phyloP scores from a whole-genome alignment of 169 alveolate genomes.

The Plasmodium inui region DNA sequence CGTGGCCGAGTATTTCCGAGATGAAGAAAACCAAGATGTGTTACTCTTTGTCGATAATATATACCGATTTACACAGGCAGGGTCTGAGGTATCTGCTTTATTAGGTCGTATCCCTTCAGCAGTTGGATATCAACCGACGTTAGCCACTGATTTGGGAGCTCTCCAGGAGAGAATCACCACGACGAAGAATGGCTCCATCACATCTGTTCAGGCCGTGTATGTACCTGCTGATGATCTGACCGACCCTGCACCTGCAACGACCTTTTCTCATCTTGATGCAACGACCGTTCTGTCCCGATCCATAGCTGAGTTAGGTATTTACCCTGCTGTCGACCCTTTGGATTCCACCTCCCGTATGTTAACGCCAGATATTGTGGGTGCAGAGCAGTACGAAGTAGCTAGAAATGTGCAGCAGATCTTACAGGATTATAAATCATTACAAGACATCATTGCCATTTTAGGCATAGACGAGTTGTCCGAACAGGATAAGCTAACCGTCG shows the following conservation, averaged over 20 bases:
- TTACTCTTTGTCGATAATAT: constrained; percentile 96
- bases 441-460: constrained; percentile 96
- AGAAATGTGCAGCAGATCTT: constrained; percentile 95
- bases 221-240: constrained; percentile 99
- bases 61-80: constrained; percentile 97
- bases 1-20: constrained; percentile 99
- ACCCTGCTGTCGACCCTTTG: constrained; percentile 99
- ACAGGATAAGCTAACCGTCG: constrained; percentile 96
- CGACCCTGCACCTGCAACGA: constrained; percentile 99
- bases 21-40: constrained; percentile 97
- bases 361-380: constrained; percentile 95
- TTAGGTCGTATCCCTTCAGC: constrained; percentile 98
- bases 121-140: constrained; percentile 98
- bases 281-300: constrained; percentile 97
- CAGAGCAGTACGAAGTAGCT: constrained; percentile 94
- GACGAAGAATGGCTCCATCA: constrained; percentile 97
- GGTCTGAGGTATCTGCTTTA: constrained; percentile 98
- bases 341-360: constrained; percentile 96
- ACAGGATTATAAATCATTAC: constrained; percentile 95
- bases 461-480: constrained; percentile 97
- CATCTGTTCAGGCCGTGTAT: constrained; percentile 98
- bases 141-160: constrained; percentile 98
- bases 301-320: constrained; percentile 97
- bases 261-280: constrained; percentile 98
- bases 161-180: constrained; percentile 98